Conservation (phyloP, 1,139 yeast genomes). For the Suhomyces kunorum region DNA sequence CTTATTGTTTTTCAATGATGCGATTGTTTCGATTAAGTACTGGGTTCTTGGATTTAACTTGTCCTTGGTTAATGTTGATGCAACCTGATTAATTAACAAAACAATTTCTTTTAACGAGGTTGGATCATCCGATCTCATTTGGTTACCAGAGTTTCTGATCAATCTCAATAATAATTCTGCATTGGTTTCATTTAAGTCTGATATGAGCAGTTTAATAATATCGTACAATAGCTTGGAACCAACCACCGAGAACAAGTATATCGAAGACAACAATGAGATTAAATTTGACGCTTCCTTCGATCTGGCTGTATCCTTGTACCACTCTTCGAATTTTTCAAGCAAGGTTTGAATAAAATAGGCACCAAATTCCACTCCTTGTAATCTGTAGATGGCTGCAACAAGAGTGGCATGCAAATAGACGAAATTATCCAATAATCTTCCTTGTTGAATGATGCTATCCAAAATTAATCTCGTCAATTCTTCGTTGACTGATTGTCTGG, state of each 20-base stretch:
- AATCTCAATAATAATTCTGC: slow-evolving; percentile 77
- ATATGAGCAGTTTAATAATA: slow-evolving; percentile 57
- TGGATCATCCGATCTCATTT: slow-evolving; percentile 89
- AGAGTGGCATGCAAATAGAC: slow-evolving; percentile 79
- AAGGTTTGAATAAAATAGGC: slow-evolving; percentile 80
- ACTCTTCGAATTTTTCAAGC: slow-evolving; percentile 62
- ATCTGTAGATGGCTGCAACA: slow-evolving; percentile 69
- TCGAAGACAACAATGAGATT: slow-evolving; percentile 70
- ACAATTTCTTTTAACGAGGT: slow-evolving; percentile 80
- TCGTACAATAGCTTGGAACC: slow-evolving; percentile 78
- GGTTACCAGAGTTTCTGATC: slow-evolving; percentile 75
- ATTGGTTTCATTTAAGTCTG: slow-evolving; percentile 63
- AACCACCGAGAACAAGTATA: slow-evolving; percentile 75
- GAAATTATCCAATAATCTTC: slow-evolving; percentile 70
- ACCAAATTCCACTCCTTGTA: slow-evolving; percentile 88
- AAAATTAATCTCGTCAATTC: slow-evolving; percentile 62
- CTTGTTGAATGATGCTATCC: slow-evolving; percentile 68
- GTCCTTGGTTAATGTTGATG: slow-evolving; percentile 19
- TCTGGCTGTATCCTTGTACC: slow-evolving; percentile 26
- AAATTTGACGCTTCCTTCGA: slow-evolving; percentile 69
- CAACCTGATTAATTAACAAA: slow-evolving; percentile 48
- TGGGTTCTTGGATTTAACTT: slow-evolving; percentile 65
- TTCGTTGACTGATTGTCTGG: slow-evolving; percentile 78
- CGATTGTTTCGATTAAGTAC: slow-evolving; percentile 80
- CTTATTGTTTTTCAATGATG: slow-evolving; percentile 84